phyloP scores from a whole-genome alignment of 768 basidiomycete genomes.

The Tricholoma saponaceum region DNA sequence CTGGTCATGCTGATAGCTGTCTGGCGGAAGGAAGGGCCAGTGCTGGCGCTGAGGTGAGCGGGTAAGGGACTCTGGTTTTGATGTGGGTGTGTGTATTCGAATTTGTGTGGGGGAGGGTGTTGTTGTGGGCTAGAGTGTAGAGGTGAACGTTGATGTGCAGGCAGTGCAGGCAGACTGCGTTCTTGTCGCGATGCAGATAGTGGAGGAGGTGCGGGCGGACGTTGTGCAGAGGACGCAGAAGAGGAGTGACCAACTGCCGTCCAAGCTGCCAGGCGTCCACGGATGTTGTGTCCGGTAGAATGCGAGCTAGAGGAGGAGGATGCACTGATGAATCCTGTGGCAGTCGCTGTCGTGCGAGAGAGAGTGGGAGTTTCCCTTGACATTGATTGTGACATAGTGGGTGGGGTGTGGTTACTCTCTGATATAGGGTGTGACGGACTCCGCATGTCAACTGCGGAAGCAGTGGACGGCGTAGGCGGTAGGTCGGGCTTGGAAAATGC shows the following conservation, averaged over 20 bases:
- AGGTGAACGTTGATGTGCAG: conserved; percentile 10
- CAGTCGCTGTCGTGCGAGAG: conserved; percentile 30
- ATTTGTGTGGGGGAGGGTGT: conserved; percentile 9
- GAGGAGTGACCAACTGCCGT: conserved; percentile 18
- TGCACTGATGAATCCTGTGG: conserved; percentile 38
- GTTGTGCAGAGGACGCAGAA: conserved; percentile 12
- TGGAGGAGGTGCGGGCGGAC: conserved; percentile 10
- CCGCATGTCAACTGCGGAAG: conserved; percentile 27
- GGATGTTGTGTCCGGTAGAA: conserved; percentile 38
- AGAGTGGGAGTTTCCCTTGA: conserved; percentile 37
- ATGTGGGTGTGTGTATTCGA: conserved; percentile 13
- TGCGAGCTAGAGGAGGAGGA: conserved; percentile 26
- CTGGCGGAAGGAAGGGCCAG: conserved; percentile 41
- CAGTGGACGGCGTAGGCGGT: conserved; percentile 22
- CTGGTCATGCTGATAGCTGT: conserved; percentile 73
- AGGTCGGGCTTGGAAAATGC: conserved; percentile 18
- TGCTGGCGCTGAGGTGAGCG: conserved; percentile 11
- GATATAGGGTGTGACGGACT: conserved; percentile 30
- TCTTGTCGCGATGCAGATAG: conserved; percentile 11
- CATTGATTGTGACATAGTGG: conserved; percentile 19
- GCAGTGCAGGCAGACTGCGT: conserved; percentile 1
- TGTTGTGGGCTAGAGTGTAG: conserved; percentile 9
- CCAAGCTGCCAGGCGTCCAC: conserved; percentile 47
- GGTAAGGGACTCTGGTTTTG: conserved; percentile 4
- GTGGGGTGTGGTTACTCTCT: conserved; percentile 25